Conservation (phyloP, 192 early-diverging fungal genomes). For the Coemansia sp. region DNA sequence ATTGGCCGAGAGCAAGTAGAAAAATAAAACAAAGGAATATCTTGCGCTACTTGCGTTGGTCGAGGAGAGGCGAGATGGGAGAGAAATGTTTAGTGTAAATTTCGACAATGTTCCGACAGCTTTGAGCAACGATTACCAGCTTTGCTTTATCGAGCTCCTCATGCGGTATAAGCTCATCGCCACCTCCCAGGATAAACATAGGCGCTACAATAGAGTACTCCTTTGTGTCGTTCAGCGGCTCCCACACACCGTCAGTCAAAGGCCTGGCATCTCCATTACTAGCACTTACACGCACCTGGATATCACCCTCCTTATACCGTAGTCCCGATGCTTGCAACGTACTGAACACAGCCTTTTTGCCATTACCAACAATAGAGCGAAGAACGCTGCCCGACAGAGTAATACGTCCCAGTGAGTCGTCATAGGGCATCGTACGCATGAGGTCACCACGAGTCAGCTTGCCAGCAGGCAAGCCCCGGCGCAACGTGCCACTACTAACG, state of each 20-base stretch:
- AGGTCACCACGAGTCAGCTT: slow-evolving; percentile 63
- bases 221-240: slow-evolving; percentile 42
- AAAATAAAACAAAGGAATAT: too few relatives aligned
- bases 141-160: not conserved
- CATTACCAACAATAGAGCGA: slow-evolving; percentile 52
- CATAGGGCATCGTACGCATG: slow-evolving; percentile 66
- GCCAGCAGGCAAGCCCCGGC: slow-evolving; percentile 58
- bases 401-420: slow-evolving; percentile 58
- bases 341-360: slow-evolving; percentile 48
- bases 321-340: slow-evolving; percentile 67
- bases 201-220: slow-evolving; percentile 59
- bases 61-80: slow-evolving; percentile 34
- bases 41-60: slow-evolving; percentile 25
- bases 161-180: slow-evolving; percentile 60
- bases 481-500: slow-evolving; percentile 67
- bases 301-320: slow-evolving; percentile 18
- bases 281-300: slow-evolving; percentile 14
- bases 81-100: slow-evolving; percentile 39
- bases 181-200: slow-evolving; percentile 66
- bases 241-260: slow-evolving; percentile 29
- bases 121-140: slow-evolving; percentile 3
- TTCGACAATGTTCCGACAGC: slow-evolving; percentile 26
- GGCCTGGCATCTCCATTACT: slow-evolving; percentile 16
- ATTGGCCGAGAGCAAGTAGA: not conserved
- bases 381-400: slow-evolving; percentile 60